Evolutionary conservation across 2,329 filamentous ascomycete genomes (phyloP), one percentile per base, ranked within the genome.

Genomic region (Didymosphaeria variabile): DNA sequence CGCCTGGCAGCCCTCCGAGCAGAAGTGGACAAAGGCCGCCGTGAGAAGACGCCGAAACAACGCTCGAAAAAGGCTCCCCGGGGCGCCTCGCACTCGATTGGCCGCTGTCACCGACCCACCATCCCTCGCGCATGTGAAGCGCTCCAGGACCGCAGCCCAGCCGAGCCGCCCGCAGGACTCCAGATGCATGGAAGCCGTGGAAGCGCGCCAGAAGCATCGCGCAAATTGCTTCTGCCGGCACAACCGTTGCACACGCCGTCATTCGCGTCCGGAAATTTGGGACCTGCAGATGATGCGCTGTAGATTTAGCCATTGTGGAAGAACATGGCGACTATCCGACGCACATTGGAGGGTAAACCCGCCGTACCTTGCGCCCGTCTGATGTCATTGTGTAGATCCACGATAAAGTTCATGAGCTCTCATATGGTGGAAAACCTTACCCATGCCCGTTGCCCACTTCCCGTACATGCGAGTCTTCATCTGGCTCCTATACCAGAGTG

Each of bases 161-260:
- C 34, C 51, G 34, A 54, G 23, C 49, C 34, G 40, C 49, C 47
- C n/a, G n/a, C 34, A 29, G 26, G 26, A n/a, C 26, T 6, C 26
- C 36, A 13, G 36, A 21, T 55, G 51, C 51, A 49, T 52, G 57
- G 46, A 50, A 58, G 32, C 40, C 29, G 42, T 40, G 15, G 65
- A 65, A 67, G 50, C 34, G 13, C 58, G 53, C 60, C 59, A 67
- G 63, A 67, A 67, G 60, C 55, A 52, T 50, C 29, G 23, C 21
- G 12, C 36, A 53, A 29, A 53, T 53, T 52, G 49, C 49, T 52
- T 52, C 32, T 40, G 49, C 34, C 49, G 32, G 49, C 5, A 38
- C 34, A 52, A 23, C n/a, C 34, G 19, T 52, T n/a, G 34, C 49
- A 29, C 19, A 53, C 19, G 51, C 52, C 60, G 63, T 57, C 63